A percentile compares a stretch with the other conserved stretches of the same genome.
phyloP scores from a whole-genome alignment of 345 rosid species.

The Aquilaria malaccensis region DNA sequence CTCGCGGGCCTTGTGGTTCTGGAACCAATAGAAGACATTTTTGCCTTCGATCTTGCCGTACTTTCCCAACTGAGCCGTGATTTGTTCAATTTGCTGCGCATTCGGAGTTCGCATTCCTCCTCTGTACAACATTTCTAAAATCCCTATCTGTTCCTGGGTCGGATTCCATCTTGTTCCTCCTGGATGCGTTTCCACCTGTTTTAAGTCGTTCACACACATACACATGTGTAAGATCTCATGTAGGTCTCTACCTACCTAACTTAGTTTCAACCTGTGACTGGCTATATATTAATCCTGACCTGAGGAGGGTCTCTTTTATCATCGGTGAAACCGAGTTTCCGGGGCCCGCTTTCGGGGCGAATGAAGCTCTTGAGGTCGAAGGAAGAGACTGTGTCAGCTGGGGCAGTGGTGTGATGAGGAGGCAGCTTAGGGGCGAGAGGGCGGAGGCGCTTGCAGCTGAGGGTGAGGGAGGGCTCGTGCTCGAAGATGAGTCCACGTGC shows the following conservation, averaged over 20 bases:
- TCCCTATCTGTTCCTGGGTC: slow-evolving; percentile 93
- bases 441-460: slow-evolving; percentile 83
- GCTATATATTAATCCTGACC: slow-evolving; percentile 12
- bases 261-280: not conserved
- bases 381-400: slow-evolving; percentile 38
- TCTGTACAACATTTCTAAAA: slow-evolving; percentile 81
- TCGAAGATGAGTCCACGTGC: slow-evolving; percentile 67
- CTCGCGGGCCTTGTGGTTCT: slow-evolving; percentile 98
- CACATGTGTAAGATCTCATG: not conserved
- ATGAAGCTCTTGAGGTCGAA: slow-evolving; percentile 90
- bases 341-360: slow-evolving; percentile 56
- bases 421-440: slow-evolving; percentile 80
- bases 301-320: slow-evolving; percentile 42
- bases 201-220: not conserved
- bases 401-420: slow-evolving; percentile 4
- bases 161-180: slow-evolving; percentile 99
- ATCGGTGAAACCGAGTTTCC: slow-evolving; percentile 29
- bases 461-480: slow-evolving; percentile 67
- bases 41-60: slow-evolving; percentile 97
- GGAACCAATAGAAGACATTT: slow-evolving; percentile 98
- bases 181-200: slow-evolving; percentile 77
- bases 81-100: slow-evolving; percentile 87
- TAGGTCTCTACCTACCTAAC: not conserved
- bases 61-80: slow-evolving; percentile 70
- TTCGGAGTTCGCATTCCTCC: slow-evolving; percentile 95